Percentiles rank a stretch among this genome's conserved stretches.
These are phyloP conservation scores for Apiotrichum sp. DNA, from an alignment of 1,284 basidiomycete species.

Conservation along the genomic window DNA sequence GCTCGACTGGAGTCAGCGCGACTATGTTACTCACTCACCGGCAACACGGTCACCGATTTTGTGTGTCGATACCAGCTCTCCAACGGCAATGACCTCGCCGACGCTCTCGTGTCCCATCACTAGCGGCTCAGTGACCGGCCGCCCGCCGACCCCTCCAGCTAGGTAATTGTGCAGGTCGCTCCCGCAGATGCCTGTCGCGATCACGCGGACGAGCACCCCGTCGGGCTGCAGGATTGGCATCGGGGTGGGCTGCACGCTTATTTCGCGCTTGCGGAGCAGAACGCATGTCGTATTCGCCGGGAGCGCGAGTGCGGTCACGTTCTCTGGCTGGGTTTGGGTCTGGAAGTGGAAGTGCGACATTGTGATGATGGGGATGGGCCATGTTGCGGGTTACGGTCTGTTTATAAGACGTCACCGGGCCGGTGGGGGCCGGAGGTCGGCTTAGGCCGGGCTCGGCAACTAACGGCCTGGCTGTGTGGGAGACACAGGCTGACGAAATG, in stretches of 20 bases:
- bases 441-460: too few species aligned
- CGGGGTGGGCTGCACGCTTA: constrained; percentile 28
- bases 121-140: constrained; percentile 42
- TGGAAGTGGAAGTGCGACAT: constrained; percentile 39
- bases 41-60: constrained; percentile 50
- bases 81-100: constrained; percentile 44
- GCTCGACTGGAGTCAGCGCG: constrained; percentile 50
- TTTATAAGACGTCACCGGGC: too few species aligned
- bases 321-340: constrained; percentile 32
- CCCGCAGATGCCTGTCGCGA: constrained; percentile 43
- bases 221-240: constrained; percentile 42
- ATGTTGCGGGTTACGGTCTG: too few species aligned
- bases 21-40: constrained; percentile 28
- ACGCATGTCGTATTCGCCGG: constrained; percentile 34
- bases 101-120: constrained; percentile 46
- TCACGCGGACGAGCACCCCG: constrained; percentile 40
- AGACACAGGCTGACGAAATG: too few species aligned
- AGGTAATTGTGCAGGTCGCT: constrained; percentile 41
- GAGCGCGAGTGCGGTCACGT: constrained; percentile 31
- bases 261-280: constrained; percentile 35
- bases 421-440: too few species aligned
- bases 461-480: too few species aligned
- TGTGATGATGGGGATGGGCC: too few species aligned
- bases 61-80: constrained; percentile 39
- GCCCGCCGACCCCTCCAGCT: constrained; percentile 40